Conservation (phyloP, 2,329 filamentous ascomycete genomes). For the Apiospora koreana region DNA sequence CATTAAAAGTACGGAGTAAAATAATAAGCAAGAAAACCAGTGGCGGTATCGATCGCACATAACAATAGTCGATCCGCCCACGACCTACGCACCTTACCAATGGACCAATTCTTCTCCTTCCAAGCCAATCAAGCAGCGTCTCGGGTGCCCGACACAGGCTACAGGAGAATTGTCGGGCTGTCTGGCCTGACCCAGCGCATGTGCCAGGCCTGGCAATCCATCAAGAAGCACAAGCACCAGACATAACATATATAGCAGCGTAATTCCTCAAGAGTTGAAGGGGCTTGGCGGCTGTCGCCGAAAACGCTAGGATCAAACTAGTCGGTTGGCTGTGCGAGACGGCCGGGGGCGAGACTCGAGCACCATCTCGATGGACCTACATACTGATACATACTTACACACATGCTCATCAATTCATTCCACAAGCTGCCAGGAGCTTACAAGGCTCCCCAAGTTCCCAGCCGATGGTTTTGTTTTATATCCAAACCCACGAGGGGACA, state of each 20-base stretch:
- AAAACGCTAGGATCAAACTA: not conserved
- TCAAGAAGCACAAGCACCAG: not conserved
- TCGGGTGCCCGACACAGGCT: not conserved
- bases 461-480: no score
- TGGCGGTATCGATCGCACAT: conserved; percentile 6
- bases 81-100: not conserved
- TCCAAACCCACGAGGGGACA: not conserved
- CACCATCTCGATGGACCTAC: not conserved
- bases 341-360: conserved; percentile 4
- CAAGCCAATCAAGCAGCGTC: not conserved
- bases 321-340: conserved; percentile 5
- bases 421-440: no score
- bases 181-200: no score
- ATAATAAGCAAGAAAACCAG: not conserved
- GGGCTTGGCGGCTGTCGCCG: conserved; percentile 1
- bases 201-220: not conserved
- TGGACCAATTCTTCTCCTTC: no score
- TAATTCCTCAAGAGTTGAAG: not conserved
- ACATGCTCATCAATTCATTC: no score
- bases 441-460: no score
- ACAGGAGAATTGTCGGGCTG: not conserved
- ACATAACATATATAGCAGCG: not conserved
- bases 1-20: not conserved
- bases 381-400: no score
- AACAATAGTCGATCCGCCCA: not conserved